phyloP scores from a whole-genome alignment of 1,284 basidiomycete genomes.

The Crucibulum cyathiforme region DNA sequence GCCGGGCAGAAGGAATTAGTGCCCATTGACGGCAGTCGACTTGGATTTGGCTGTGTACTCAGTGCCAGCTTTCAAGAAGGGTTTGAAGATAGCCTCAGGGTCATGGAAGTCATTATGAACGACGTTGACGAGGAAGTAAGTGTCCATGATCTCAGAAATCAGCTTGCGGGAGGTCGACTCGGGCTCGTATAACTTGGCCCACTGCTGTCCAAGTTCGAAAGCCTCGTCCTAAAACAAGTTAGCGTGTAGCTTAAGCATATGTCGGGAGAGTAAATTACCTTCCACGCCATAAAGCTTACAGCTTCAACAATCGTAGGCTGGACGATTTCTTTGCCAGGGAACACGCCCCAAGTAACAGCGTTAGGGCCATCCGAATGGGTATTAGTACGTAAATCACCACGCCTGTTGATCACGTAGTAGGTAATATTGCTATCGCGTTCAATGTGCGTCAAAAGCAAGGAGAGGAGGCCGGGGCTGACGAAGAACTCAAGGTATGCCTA shows the following conservation, averaged over 20 bases:
- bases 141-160: slow-evolving; percentile 82
- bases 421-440: slow-evolving; percentile 91
- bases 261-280: slow-evolving; percentile 54
- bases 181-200: slow-evolving; percentile 89
- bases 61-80: slow-evolving; percentile 79
- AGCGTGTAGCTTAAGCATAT: too few relatives aligned
- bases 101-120: slow-evolving; percentile 97
- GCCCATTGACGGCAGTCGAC: slow-evolving; percentile 38
- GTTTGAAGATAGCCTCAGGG: slow-evolving; percentile 83
- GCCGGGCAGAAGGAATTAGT: slow-evolving; percentile 17
- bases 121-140: slow-evolving; percentile 91
- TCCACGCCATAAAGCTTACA: slow-evolving; percentile 97
- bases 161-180: slow-evolving; percentile 78
- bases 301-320: slow-evolving; percentile 99
- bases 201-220: slow-evolving; percentile 93
- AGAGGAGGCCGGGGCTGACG: slow-evolving; percentile 77
- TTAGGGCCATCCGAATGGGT: slow-evolving; percentile 92
- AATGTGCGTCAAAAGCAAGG: slow-evolving; percentile 82
- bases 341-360: slow-evolving; percentile 99
- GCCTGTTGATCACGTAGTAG: slow-evolving; percentile 94
- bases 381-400: slow-evolving; percentile 94
- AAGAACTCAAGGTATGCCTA: slow-evolving; percentile 99
- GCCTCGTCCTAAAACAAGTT: slow-evolving; percentile 83
- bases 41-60: slow-evolving; percentile 55
- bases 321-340: slow-evolving; percentile 97